Percentiles rank a stretch among this genome's conserved stretches.
Conservation (phyloP, 2,329 filamentous ascomycete genomes). For the Pyrenochaeta sp. region DNA sequence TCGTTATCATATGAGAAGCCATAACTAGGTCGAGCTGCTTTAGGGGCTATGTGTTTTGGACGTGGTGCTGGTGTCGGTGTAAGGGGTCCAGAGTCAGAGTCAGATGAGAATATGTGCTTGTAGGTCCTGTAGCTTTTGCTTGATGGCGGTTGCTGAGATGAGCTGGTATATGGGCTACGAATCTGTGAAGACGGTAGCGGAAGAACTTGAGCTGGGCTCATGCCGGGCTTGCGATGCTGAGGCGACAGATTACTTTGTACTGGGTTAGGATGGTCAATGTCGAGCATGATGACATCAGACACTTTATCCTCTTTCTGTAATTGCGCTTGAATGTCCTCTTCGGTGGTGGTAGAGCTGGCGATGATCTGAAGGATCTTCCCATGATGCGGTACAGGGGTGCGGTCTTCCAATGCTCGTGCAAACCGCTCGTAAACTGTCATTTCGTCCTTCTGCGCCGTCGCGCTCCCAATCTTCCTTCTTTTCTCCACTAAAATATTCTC, state of each 20-base stretch:
- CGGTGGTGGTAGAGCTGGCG: neutral
- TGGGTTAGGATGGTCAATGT: neutral
- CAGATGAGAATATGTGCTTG: neutral
- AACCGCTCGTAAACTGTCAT: neutral
- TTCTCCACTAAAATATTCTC: neutral
- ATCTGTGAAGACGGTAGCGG: neutral
- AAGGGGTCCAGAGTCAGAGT: neutral
- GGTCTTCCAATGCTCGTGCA: neutral
- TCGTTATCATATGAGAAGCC: slow-evolving; percentile 1
- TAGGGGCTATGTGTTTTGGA: neutral
- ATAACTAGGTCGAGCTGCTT: neutral
- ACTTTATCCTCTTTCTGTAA: neutral
- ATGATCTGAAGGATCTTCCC: neutral
- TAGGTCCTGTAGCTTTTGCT: neutral
- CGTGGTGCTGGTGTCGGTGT: neutral
- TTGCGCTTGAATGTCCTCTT: neutral
- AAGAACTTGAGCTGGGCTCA: neutral
- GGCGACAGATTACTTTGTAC: neutral
- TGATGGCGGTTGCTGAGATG: neutral
- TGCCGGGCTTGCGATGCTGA: neutral
- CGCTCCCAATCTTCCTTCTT: neutral
- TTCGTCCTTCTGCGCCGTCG: neutral
- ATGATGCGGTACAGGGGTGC: neutral
- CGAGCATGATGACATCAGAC: neutral
- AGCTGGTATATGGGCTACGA: neutral